Evolutionary conservation across 1,284 basidiomycete species (phyloP).

Genomic region (Austroboletus olivaceoglutinosus): DNA sequence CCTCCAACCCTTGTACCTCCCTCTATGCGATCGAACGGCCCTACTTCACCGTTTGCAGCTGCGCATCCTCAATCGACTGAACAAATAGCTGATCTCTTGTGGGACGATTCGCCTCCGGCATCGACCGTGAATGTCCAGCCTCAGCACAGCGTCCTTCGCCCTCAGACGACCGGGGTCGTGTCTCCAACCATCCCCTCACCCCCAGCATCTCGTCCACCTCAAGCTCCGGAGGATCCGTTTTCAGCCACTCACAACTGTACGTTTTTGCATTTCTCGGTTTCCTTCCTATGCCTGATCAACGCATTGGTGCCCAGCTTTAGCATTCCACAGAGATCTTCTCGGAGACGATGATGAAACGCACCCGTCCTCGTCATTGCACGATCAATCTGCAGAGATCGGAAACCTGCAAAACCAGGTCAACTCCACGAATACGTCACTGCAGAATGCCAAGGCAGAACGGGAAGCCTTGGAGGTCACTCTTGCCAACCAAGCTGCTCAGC

Average conservation of each 20-base stretch:
- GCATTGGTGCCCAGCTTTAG: conserved; percentile 20
- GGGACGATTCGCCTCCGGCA: conserved; percentile 65
- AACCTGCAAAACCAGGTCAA: conserved; percentile 81
- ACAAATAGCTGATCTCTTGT: conserved; percentile 44
- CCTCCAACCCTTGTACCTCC: conserved; percentile 83
- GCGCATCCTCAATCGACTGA: conserved; percentile 39
- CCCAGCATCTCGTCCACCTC: conserved; percentile 21
- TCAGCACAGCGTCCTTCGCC: conserved; percentile 36
- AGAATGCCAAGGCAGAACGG: conserved; percentile 60
- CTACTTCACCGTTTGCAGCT: conserved; percentile 33
- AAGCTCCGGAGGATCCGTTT: conserved; percentile 43
- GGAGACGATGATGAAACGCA: conserved; percentile 64
- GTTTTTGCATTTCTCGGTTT: conserved; percentile 9
- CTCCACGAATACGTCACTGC: conserved; percentile 74
- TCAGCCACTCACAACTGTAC: conserved; percentile 27
- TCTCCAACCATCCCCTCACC: conserved; percentile 15
- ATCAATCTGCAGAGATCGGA: conserved; percentile 78
- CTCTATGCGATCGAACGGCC: conserved; percentile 52
- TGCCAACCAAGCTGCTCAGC: conserved; percentile 62
- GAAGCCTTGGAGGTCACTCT: conserved; percentile 55
- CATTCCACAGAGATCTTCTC: conserved; percentile 53
- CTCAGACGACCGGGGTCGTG: conserved; percentile 34
- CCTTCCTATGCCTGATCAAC: conserved; percentile 16
- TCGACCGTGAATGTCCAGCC: conserved; percentile 41
- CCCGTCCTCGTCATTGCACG: conserved; percentile 54